Percentiles rank a stretch among this genome's conserved stretches.
phyloP scores from a whole-genome alignment of 345 rosid species.

The Gossypium mustelinum region DNA sequence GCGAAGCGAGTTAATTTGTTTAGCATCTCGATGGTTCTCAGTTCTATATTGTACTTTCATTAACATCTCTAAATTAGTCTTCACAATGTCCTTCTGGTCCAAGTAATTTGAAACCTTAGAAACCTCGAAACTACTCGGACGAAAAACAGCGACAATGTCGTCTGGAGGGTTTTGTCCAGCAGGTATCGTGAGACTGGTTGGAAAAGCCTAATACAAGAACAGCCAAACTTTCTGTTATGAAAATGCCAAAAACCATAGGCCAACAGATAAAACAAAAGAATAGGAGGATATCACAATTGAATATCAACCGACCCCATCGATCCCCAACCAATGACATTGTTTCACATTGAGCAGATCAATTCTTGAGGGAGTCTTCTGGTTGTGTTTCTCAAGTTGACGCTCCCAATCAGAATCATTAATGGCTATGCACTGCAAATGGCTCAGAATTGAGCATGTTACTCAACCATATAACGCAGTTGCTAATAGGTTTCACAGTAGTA shows the following conservation, averaged over 20 bases:
- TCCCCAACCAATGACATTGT: conserved; percentile 42
- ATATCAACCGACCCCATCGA: conserved; percentile 45
- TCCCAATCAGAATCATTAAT: conserved; percentile 45
- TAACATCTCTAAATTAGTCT: conserved; percentile 38
- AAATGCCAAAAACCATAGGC: neutral
- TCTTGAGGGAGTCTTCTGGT: conserved; percentile 42
- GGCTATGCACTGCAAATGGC: conserved; percentile 36
- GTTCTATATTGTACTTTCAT: conserved; percentile 39
- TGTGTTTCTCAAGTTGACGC: conserved; percentile 37
- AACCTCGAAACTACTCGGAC: conserved; percentile 43
- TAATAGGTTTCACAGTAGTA: neutral
- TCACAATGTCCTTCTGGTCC: conserved; percentile 55
- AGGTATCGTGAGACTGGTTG: conserved; percentile 26
- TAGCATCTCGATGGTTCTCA: conserved; percentile 18
- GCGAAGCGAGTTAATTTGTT: conserved; percentile 23
- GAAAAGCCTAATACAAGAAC: conserved; percentile 48
- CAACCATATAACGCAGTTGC: neutral
- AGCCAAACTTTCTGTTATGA: neutral
- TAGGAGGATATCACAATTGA: neutral
- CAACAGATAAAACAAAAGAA: neutral
- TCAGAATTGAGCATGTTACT: conserved; percentile 10
- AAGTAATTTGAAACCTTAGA: conserved; percentile 32
- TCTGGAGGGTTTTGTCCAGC: conserved; percentile 50
- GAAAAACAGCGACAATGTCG: conserved; percentile 63
- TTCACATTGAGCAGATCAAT: conserved; percentile 54